phyloP scores from a whole-genome alignment of 169 alveolate species.

The Cryptosporidium viatorum region DNA sequence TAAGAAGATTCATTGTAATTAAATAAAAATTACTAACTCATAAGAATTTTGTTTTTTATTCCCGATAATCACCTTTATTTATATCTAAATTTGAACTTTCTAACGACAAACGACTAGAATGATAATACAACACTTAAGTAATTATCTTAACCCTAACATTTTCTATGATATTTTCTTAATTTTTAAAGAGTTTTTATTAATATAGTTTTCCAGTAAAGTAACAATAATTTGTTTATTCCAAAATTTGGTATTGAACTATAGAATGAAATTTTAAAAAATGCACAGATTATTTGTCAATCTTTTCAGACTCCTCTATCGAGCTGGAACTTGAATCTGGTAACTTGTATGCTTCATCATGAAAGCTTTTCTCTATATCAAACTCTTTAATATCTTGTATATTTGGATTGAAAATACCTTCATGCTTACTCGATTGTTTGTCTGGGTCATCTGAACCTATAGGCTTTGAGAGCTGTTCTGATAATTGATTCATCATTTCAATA shows the following conservation, averaged over 20 bases:
- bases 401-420: not conserved
- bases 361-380: not conserved
- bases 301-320: not conserved
- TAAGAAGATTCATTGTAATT: slow-evolving; percentile 9
- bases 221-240: not conserved
- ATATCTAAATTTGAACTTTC: not conserved
- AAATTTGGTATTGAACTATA: not conserved
- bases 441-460: slow-evolving; percentile 6
- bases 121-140: not conserved
- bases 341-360: not conserved
- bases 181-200: not conserved
- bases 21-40: not conserved
- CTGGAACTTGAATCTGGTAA: slow-evolving; percentile 25
- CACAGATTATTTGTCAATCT: not conserved
- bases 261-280: not conserved
- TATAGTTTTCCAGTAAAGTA: not conserved
- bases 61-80: not conserved
- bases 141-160: not conserved
- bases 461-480: slow-evolving; percentile 59
- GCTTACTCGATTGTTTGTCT: not conserved
- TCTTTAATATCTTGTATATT: not conserved
- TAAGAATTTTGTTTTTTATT: too few relatives aligned
- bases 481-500: slow-evolving; percentile 71
- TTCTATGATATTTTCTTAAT: not conserved
- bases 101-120: not conserved